Evolutionary conservation across 306 rosid species (phyloP).

Genomic region (Cucurbita argyrosperma): DNA sequence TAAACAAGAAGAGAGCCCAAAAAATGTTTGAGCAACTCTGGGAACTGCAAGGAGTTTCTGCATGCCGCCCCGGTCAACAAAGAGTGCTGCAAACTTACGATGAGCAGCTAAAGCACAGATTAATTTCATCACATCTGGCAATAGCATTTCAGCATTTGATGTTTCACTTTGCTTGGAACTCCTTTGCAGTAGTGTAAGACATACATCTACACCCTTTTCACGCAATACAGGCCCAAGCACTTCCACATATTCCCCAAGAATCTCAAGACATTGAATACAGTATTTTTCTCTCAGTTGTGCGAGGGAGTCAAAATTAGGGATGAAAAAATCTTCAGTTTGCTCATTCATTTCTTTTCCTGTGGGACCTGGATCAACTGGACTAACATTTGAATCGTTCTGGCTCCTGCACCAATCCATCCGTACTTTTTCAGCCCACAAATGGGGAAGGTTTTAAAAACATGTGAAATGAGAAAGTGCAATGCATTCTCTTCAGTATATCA

Average conservation of each 20-base stretch:
- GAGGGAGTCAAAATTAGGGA: conserved; percentile 56
- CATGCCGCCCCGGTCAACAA: conserved; percentile 95
- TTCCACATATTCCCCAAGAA: conserved; percentile 92
- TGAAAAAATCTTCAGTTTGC: conserved; percentile 61
- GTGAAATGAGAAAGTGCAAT: not conserved
- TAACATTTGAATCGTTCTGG: conserved; percentile 21
- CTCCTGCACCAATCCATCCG: conserved; percentile 44
- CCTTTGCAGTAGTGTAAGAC: conserved; percentile 70
- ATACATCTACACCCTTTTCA: conserved; percentile 91
- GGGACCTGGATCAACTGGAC: conserved; percentile 21
- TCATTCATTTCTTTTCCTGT: conserved; percentile 35
- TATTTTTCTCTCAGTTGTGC: conserved; percentile 74
- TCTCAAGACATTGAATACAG: conserved; percentile 91
- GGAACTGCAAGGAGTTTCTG: conserved; percentile 91
- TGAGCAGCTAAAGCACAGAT: conserved; percentile 96
- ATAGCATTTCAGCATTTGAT: conserved; percentile 45
- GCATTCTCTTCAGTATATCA: not conserved
- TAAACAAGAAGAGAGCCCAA: conserved; percentile 87
- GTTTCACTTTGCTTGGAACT: conserved; percentile 56
- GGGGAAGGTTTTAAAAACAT: not conserved
- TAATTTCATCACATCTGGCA: conserved; percentile 94
- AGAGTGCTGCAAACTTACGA: conserved; percentile 83
- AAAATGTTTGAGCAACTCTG: conserved; percentile 61
- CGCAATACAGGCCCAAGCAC: conserved; percentile 97
- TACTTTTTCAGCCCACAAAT: conserved; percentile 3